These are phyloP conservation scores for Oryza punctata DNA, from an alignment of 176 grass and related monocot species.

Conservation along the genomic window DNA sequence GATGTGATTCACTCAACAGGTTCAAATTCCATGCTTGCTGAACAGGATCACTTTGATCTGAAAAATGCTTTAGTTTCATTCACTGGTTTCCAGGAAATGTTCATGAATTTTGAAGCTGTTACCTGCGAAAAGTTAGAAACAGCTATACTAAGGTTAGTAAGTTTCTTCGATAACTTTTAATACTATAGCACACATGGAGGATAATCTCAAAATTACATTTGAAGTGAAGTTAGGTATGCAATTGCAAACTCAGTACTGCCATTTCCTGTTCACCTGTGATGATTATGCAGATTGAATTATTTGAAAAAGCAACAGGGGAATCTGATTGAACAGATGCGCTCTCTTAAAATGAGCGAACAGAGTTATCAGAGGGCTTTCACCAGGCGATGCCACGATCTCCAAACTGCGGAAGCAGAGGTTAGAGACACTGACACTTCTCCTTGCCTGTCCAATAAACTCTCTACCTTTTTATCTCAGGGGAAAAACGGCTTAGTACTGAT, in stretches of 20 bases:
- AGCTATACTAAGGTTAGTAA: conserved; percentile 51
- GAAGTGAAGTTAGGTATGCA: not conserved
- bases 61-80: not conserved
- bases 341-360: conserved; percentile 54
- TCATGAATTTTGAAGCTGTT: conserved; percentile 34
- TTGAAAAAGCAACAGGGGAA: conserved; percentile 28
- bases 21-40: not conserved
- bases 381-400: conserved; percentile 57
- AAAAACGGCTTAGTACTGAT: not conserved
- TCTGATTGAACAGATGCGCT: conserved; percentile 37
- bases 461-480: not conserved
- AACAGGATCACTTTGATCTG: conserved; percentile 10
- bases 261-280: not conserved
- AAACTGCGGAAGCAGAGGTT: conserved; percentile 78
- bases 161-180: not conserved
- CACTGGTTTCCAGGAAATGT: conserved; percentile 16
- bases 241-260: not conserved
- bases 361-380: conserved; percentile 55
- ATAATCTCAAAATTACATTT: not conserved
- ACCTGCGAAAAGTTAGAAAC: conserved; percentile 32
- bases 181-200: not conserved
- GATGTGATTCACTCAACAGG: not conserved
- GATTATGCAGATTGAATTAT: conserved; percentile 53
- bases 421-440: conserved; percentile 2
- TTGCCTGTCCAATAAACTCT: not conserved